Percentiles rank a stretch among this genome's conserved stretches.
Conservation (phyloP, 768 basidiomycete species). For the Suillus subaureus region DNA sequence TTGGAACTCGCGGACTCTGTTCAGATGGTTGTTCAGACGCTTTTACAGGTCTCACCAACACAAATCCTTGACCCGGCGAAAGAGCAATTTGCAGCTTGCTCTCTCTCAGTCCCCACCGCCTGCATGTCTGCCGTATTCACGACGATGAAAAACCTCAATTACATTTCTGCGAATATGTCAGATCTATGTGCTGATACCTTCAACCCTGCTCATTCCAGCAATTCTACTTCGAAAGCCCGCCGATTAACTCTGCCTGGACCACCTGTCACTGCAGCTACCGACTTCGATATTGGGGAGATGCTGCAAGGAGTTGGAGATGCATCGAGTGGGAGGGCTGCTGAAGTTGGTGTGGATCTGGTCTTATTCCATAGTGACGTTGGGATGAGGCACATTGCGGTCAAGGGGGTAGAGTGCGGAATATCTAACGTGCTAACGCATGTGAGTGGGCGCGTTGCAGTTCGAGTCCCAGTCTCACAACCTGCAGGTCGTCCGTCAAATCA, state of each 20-base stretch:
- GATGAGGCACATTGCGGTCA: conserved; percentile 84
- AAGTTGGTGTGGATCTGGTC: conserved; percentile 87
- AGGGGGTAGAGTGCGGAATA: conserved; percentile 83
- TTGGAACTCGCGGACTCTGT: conserved; percentile 89
- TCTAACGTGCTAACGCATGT: conserved; percentile 85
- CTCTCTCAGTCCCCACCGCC: conserved; percentile 83
- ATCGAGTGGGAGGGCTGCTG: conserved; percentile 79
- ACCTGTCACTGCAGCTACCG: conserved; percentile 39
- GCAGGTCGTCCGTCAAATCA: conserved; percentile 83
- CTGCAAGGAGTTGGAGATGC: conserved; percentile 89
- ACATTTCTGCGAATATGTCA: conserved; percentile 84
- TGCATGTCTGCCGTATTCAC: conserved; percentile 89
- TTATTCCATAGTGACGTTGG: conserved; percentile 88
- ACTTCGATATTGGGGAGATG: conserved; percentile 92
- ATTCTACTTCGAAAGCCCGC: conserved; percentile 9
- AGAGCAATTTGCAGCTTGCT: conserved; percentile 90
- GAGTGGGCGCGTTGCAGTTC: conserved; percentile 37
- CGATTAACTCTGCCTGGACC: conserved; percentile 13
- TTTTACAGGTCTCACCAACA: conserved; percentile 86
- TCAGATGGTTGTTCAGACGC: conserved; percentile 88
- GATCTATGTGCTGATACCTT: conserved; percentile 29
- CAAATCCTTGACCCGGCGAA: conserved; percentile 92
- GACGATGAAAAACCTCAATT: conserved; percentile 92
- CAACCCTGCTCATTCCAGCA: conserved; percentile 1
- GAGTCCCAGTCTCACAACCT: conserved; percentile 20